These are phyloP conservation scores for Medicago arabica DNA, from an alignment of 306 rosid species.

Conservation along the genomic window DNA sequence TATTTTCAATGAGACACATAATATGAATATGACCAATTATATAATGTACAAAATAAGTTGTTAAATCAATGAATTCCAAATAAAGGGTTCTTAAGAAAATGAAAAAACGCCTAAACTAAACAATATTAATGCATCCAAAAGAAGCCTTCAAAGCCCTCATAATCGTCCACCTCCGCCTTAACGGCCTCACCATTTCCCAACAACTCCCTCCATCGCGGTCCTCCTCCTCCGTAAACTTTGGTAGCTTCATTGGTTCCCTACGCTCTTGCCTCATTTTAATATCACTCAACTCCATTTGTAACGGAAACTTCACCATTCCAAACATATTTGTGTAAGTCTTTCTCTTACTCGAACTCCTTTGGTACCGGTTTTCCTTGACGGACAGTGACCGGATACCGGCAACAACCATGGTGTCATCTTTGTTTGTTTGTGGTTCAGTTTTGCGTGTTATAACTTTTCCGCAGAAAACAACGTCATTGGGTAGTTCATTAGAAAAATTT, in stretches of 20 bases:
- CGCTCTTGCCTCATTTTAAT: constrained; percentile 49
- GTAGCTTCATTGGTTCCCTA: constrained; percentile 18
- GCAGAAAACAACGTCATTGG: constrained; percentile 46
- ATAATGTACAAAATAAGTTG: not conserved
- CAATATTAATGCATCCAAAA: constrained; percentile 39
- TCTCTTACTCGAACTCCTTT: constrained; percentile 28
- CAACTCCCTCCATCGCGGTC: constrained; percentile 40
- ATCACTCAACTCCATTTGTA: constrained; percentile 51
- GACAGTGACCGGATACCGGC: constrained; percentile 12
- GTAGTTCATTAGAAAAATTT: not conserved
- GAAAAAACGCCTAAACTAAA: not conserved
- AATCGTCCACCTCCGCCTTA: constrained; percentile 36
- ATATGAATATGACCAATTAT: too few relatives aligned
- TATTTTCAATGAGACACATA: too few relatives aligned
- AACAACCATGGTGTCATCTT: not conserved
- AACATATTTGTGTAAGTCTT: constrained; percentile 32
- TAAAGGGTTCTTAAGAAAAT: not conserved
- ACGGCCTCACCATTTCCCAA: constrained; percentile 50
- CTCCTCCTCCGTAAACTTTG: constrained; percentile 24
- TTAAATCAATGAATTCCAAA: not conserved
- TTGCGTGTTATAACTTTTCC: constrained; percentile 43
- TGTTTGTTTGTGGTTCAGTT: constrained; percentile 6
- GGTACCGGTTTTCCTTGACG: constrained; percentile 7
- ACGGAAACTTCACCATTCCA: constrained; percentile 49
- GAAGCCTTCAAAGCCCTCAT: constrained; percentile 41